These are phyloP conservation scores for Beauveria bassiana DNA, from an alignment of 2,329 filamentous ascomycete genomes.

Conservation along the genomic window DNA sequence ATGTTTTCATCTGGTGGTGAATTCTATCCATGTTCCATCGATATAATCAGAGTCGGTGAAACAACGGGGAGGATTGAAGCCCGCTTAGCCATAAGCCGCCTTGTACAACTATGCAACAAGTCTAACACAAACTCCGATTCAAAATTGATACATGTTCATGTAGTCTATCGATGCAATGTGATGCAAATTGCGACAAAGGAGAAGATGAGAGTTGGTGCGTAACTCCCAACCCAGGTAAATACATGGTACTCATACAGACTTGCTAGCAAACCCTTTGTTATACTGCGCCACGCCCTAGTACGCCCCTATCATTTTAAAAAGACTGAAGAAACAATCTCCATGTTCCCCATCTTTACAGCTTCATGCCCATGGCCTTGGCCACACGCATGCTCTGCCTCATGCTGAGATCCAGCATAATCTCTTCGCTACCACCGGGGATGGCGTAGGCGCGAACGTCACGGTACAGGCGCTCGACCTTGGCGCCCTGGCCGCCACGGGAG, in stretches of 20 bases:
- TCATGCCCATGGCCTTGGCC: constrained; percentile 89
- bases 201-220: neutral
- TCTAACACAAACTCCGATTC: neutral
- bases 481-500: constrained; percentile 87
- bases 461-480: constrained; percentile 90
- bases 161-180: constrained; percentile 3
- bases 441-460: constrained; percentile 93
- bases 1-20: neutral
- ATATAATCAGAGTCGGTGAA: neutral
- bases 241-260: constrained; percentile 8
- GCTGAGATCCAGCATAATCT: constrained; percentile 97
- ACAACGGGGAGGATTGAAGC: neutral
- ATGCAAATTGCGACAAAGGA: neutral
- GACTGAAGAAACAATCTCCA: neutral
- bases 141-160: neutral
- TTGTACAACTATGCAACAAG: neutral
- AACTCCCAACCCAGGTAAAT: neutral
- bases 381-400: constrained; percentile 87
- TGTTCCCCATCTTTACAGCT: constrained; percentile 53
- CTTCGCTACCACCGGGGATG: constrained; percentile 90
- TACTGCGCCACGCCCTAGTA: neutral
- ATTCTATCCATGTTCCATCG: neutral
- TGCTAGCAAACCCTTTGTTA: constrained; percentile 1
- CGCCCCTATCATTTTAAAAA: neutral
- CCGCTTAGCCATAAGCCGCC: neutral